Conservation (phyloP, 1,139 yeast genomes). For the Maudiozyma humilis region DNA sequence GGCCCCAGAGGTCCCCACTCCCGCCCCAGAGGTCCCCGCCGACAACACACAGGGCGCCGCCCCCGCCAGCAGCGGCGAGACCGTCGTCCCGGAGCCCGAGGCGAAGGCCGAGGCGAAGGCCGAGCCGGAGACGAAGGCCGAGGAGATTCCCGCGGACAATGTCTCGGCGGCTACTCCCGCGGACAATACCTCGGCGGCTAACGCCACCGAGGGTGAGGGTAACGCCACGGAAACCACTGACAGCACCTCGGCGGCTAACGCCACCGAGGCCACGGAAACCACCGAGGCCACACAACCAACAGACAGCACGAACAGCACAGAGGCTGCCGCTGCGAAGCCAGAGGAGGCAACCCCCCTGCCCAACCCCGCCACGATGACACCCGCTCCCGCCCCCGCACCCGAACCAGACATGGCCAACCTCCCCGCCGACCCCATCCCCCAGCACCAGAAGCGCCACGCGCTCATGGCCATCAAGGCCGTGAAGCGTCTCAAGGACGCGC, state of each 20-base stretch:
- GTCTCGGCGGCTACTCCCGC: neutral
- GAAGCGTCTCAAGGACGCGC: constrained; percentile 85
- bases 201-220: neutral
- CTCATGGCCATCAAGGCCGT: constrained; percentile 66
- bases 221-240: neutral
- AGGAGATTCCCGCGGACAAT: neutral
- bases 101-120: neutral
- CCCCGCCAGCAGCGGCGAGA: no score
- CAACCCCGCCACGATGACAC: constrained; percentile 20
- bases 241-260: neutral
- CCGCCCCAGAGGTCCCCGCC: no score
- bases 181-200: neutral
- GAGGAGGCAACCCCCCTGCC: neutral
- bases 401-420: constrained; percentile 68
- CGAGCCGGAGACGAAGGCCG: neutral
- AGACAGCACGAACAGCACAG: neutral
- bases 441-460: constrained; percentile 65
- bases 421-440: constrained; percentile 67
- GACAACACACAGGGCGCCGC: no score
- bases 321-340: neutral
- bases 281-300: neutral
- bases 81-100: no score
- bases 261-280: neutral
- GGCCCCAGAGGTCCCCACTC: no score
- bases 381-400: constrained; percentile 64